Evolutionary conservation across 345 rosid genomes (phyloP).

Genomic region (Ceriops decandra): DNA sequence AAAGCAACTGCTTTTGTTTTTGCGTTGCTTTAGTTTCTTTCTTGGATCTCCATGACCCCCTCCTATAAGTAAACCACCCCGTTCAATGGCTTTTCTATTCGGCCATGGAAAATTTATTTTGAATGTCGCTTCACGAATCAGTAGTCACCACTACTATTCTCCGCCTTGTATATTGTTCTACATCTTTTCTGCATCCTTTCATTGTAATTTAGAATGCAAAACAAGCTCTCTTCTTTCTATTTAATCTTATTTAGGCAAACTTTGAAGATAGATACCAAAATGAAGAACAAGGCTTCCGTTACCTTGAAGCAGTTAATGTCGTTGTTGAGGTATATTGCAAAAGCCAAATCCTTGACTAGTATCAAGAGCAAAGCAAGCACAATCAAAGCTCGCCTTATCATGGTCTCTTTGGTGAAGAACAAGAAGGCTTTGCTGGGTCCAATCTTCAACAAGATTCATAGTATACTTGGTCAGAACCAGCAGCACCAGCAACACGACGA

Average conservation of each 20-base stretch:
- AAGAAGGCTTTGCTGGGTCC: slow-evolving; percentile 47
- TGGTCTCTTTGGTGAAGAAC: slow-evolving; percentile 56
- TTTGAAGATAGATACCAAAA: slow-evolving; percentile 5
- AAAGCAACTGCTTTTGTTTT: background rate
- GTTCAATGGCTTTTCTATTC: background rate
- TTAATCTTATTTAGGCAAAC: too few species aligned
- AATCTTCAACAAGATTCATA: slow-evolving; percentile 52
- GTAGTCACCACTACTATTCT: background rate
- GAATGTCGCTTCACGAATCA: too few species aligned
- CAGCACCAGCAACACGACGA: slow-evolving; percentile 4
- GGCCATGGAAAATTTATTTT: background rate
- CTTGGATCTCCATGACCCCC: background rate
- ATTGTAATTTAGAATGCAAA: background rate
- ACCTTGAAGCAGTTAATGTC: slow-evolving; percentile 50
- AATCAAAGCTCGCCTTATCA: slow-evolving; percentile 53
- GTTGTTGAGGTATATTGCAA: slow-evolving; percentile 41
- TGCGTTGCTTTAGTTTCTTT: background rate
- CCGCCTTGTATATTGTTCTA: background rate
- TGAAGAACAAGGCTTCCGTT: slow-evolving; percentile 60
- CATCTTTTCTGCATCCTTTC: background rate
- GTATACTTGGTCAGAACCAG: slow-evolving; percentile 40
- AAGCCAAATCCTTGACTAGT: slow-evolving; percentile 46
- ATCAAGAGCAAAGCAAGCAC: slow-evolving; percentile 56
- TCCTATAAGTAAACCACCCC: background rate
- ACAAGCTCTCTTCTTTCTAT: too few species aligned